A percentile compares a stretch with the other conserved stretches of the same genome.
Conservation (phyloP, 2,329 filamentous ascomycete genomes). For the Ophiocordyceps camponoti-leonardi region DNA sequence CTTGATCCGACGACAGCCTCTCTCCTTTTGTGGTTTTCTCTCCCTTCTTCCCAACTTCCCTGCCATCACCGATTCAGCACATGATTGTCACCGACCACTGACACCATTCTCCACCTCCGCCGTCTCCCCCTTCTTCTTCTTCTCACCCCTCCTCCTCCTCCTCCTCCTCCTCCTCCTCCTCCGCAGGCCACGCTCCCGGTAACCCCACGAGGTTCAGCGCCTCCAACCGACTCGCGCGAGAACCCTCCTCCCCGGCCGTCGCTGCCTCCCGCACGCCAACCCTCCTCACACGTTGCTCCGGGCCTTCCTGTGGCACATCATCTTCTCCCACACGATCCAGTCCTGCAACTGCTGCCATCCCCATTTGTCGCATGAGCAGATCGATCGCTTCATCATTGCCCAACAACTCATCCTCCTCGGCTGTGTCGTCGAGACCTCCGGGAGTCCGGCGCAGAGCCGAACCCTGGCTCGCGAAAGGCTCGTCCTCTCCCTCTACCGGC, state of each 20-base stretch:
- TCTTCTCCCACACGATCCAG: neutral
- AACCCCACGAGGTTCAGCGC: constrained; percentile 3
- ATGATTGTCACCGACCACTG: too few species aligned
- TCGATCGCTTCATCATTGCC: constrained; percentile 10
- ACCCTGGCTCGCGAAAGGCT: constrained; percentile 24
- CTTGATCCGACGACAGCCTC: too few species aligned
- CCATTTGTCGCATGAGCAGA: constrained; percentile 9
- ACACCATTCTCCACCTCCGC: too few species aligned
- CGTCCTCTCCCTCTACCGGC: constrained; percentile 38
- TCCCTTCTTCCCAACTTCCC: too few species aligned
- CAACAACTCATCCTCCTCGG: constrained; percentile 7
- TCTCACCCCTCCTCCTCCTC: too few species aligned
- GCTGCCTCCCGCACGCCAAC: too few species aligned
- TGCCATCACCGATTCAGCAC: too few species aligned
- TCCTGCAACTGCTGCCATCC: constrained; percentile 1
- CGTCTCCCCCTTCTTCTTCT: too few species aligned
- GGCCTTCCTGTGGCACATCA: too few species aligned
- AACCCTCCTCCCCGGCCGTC: neutral
- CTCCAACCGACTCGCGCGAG: neutral
- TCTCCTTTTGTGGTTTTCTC: too few species aligned
- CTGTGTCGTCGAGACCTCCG: neutral
- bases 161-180: constrained; percentile 5
- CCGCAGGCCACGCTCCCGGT: constrained; percentile 19
- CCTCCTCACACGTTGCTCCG: too few species aligned
- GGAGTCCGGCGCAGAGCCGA: constrained; percentile 24